Base-by-base conservation (phyloP, 1,284 basidiomycete genomes). In the Apiotrichum brassicae region DNA sequence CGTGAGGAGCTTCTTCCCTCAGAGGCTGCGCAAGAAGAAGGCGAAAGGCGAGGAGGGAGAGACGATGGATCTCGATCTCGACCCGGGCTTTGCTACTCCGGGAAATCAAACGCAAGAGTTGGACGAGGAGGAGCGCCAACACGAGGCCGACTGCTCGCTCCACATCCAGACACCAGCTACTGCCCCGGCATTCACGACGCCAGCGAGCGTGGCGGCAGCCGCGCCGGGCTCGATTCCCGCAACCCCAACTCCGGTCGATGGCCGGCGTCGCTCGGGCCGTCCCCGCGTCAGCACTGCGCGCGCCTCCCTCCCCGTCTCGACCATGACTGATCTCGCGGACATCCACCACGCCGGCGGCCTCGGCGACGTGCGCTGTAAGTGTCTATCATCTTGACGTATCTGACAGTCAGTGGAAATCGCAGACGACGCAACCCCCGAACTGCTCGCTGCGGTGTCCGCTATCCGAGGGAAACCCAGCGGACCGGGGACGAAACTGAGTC, bases 391-490 rank as follows among this genome's bases (percentile, higher is more conserved):
- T 32, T 2, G 3, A 19, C 20, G 18, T 32, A 36, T 23, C 41
- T 50, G 32, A 51, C 51, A 22, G 12, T 6, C 49, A 57, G 56
- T 58, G 25, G 53, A 52, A 33, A 51, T 58, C 4, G 40, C 56
- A 1, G 26, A 30, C 8, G 41, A 48, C 28, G 56, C 56, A 3
- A 48, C 47, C 20, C 25, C 36, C 14, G 56, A 58, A 13, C 48
- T 58, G 14, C 38, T 54, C 16, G 49, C 39, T 3, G 49, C 50
- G 19, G 50, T 58, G 22, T 32, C 49, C 2, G 43, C 43, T 1
- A 48, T 52, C 23, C 56, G 56, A 30, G 50, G 50, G 20, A 46
- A 50, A 30, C 34, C 49, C 11, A 43, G 35, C 20, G 43, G 39
- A 12, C 51, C 51, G 2, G 51, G 51, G 14, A 26, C 30, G 8